Percentiles rank a stretch among this genome's conserved stretches.
phyloP scores from a whole-genome alignment of 1,284 basidiomycete species.

The Boletus mariae region DNA sequence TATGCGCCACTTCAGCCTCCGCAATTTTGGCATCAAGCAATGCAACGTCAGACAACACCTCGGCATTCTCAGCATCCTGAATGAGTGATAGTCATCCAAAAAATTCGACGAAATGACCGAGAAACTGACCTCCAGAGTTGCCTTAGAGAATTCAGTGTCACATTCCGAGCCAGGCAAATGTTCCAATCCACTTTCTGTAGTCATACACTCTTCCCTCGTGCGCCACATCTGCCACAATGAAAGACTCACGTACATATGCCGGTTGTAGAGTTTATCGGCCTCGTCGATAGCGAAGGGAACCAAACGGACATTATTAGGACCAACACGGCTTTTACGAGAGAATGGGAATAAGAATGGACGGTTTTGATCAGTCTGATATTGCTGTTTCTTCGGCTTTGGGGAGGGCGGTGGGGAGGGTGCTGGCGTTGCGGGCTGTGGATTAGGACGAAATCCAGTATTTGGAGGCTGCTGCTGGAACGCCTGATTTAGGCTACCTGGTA shows the following conservation, averaged over 20 bases:
- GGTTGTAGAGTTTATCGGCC: slow-evolving; percentile 86
- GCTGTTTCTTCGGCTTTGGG: slow-evolving; percentile 94
- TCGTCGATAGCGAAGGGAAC: slow-evolving; percentile 96
- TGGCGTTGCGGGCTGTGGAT: slow-evolving; percentile 75
- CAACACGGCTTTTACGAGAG: slow-evolving; percentile 47
- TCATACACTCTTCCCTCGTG: slow-evolving; percentile 92
- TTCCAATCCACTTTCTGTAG: slow-evolving; percentile 88
- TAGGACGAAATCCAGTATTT: slow-evolving; percentile 45
- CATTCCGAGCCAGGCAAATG: slow-evolving; percentile 66
- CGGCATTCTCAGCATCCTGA: slow-evolving; percentile 57
- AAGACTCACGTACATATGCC: slow-evolving; percentile 88
- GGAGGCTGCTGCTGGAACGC: slow-evolving; percentile 46
- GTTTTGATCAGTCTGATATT: slow-evolving; percentile 96
- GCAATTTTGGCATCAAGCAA: slow-evolving; percentile 69
- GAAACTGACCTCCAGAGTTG: slow-evolving; percentile 37
- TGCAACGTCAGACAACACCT: slow-evolving; percentile 64
- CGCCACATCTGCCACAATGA: slow-evolving; percentile 94
- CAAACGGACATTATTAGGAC: slow-evolving; percentile 50
- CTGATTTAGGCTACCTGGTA: slow-evolving; percentile 39
- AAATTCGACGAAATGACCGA: slow-evolving; percentile 3
- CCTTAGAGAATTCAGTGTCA: slow-evolving; percentile 46
- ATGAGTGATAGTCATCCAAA: slow-evolving; percentile 1
- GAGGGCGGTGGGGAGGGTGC: slow-evolving; percentile 87
- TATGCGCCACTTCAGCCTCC: slow-evolving; percentile 59
- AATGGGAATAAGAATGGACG: slow-evolving; percentile 97